Evolutionary conservation across 2,329 filamentous ascomycete genomes (phyloP).

Genomic region (Rhinocladiella mackenziei): DNA sequence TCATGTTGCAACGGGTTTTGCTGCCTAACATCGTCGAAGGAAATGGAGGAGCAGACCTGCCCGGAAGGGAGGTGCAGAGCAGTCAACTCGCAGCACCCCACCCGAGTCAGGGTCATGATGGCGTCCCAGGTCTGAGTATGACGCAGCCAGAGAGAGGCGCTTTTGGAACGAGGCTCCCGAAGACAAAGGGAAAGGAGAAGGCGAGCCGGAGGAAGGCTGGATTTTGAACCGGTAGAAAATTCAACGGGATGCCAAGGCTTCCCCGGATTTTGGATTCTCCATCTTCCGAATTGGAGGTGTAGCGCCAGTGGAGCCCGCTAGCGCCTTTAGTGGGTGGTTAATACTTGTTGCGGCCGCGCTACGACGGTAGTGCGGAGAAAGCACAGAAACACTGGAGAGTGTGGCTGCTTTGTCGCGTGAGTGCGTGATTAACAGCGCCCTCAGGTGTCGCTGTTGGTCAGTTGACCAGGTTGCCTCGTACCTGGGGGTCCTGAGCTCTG

Average conservation of each 20-base stretch:
- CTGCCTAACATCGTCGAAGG: conserved; percentile 14
- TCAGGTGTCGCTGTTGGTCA: too few relatives aligned
- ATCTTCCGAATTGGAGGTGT: conserved; percentile 1
- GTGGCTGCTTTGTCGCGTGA: too few relatives aligned
- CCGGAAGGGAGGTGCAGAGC: conserved; percentile 22
- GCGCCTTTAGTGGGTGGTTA: too few relatives aligned
- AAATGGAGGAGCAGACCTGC: conserved; percentile 1
- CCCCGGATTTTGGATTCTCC: conserved; percentile 27
- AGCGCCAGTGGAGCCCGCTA: too few relatives aligned
- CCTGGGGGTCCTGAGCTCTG: neutral
- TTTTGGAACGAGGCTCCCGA: conserved; percentile 17
- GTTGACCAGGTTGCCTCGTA: too few relatives aligned
- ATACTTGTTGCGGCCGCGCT: too few relatives aligned
- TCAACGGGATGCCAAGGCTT: conserved; percentile 2
- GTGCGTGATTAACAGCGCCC: too few relatives aligned
- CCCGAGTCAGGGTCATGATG: conserved; percentile 15
- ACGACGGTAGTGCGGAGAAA: neutral
- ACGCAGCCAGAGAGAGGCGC: conserved; percentile 27
- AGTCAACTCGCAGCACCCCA: conserved; percentile 15
- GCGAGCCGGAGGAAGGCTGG: conserved; percentile 18
- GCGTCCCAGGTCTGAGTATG: conserved; percentile 13
- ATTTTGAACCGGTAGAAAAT: conserved; percentile 15
- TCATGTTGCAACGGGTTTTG: conserved; percentile 12
- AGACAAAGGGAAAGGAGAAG: conserved; percentile 17
- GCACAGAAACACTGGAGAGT: too few relatives aligned